These are phyloP conservation scores for Darksidea phi DNA, from an alignment of 495 filamentous ascomycete species.

Conservation along the genomic window DNA sequence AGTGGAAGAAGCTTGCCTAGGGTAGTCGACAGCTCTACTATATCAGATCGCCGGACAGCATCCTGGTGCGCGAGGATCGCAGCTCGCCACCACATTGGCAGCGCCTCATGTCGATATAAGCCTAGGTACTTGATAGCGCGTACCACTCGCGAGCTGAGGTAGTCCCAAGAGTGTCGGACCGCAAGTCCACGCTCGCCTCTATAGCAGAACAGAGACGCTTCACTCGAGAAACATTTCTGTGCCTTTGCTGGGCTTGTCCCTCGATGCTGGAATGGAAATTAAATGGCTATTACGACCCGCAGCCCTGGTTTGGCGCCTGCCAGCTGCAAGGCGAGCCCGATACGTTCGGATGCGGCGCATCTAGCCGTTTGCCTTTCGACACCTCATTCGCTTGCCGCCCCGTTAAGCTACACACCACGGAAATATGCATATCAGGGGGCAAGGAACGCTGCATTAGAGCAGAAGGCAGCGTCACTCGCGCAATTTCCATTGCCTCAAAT, in stretches of 20 bases:
- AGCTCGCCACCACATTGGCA: slow-evolving; percentile 53
- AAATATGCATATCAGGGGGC: background rate
- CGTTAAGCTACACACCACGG: background rate
- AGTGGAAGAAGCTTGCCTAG: slow-evolving; percentile 14
- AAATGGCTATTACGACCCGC: slow-evolving; percentile 2
- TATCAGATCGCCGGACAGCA: slow-evolving; percentile 19
- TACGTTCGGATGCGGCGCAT: slow-evolving; percentile 2
- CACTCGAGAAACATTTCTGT: slow-evolving; percentile 35
- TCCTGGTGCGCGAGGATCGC: slow-evolving; percentile 46
- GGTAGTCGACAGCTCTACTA: slow-evolving; percentile 29
- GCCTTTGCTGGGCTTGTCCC: slow-evolving; percentile 27
- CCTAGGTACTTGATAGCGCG: slow-evolving; percentile 65
- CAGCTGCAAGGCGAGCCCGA: slow-evolving; percentile 1
- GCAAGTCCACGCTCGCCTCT: slow-evolving; percentile 30
- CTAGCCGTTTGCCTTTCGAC: slow-evolving; percentile 1
- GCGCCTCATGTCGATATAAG: slow-evolving; percentile 66
- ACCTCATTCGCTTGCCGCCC: slow-evolving; percentile 17
- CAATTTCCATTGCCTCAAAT: no score
- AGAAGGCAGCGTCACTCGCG: background rate
- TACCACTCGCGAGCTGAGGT: slow-evolving; percentile 43
- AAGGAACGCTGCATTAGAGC: background rate
- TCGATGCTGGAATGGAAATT: slow-evolving; percentile 11
- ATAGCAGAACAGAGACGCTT: slow-evolving; percentile 40
- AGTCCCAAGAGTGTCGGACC: slow-evolving; percentile 29
- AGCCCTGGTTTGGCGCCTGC: background rate